Conservation (phyloP, 148 eudicot species). For the Simmondsia chinensis region DNA sequence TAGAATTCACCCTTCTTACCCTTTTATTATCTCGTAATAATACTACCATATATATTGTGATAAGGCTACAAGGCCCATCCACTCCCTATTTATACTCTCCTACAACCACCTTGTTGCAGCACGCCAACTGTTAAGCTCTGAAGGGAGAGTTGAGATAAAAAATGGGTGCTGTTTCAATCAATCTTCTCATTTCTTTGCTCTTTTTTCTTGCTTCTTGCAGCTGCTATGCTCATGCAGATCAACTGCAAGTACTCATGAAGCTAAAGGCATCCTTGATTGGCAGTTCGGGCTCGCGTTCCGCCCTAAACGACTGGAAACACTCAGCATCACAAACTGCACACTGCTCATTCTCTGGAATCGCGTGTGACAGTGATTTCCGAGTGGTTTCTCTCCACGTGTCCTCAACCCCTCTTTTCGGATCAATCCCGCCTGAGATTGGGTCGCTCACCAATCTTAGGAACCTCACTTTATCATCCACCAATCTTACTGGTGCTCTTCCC, state of each 20-base stretch:
- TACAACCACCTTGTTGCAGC: no score
- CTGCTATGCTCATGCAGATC: conserved; percentile 7
- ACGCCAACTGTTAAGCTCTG: no score
- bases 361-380: conserved; percentile 9
- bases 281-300: conserved; percentile 3
- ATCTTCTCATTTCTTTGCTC: conserved; percentile 1
- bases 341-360: conserved; percentile 18
- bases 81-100: no score
- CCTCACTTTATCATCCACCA: conserved; percentile 4
- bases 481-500: conserved; percentile 11
- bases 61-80: no score
- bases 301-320: conserved; percentile 13
- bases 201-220: conserved; percentile 3
- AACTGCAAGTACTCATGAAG: conserved; percentile 12
- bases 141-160: no score
- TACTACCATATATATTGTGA: no score
- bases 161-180: no score
- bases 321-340: conserved; percentile 7
- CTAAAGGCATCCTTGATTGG: conserved; percentile 18
- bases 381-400: conserved; percentile 16
- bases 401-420: conserved; percentile 10
- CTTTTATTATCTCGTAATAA: no score
- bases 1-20: no score
- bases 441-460: conserved; percentile 6
- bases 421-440: conserved; percentile 24